Evolutionary conservation across 2,329 filamentous ascomycete species (phyloP), one percentile per base, ranked within the genome.

Genomic region (Penicillium oxalicum): DNA sequence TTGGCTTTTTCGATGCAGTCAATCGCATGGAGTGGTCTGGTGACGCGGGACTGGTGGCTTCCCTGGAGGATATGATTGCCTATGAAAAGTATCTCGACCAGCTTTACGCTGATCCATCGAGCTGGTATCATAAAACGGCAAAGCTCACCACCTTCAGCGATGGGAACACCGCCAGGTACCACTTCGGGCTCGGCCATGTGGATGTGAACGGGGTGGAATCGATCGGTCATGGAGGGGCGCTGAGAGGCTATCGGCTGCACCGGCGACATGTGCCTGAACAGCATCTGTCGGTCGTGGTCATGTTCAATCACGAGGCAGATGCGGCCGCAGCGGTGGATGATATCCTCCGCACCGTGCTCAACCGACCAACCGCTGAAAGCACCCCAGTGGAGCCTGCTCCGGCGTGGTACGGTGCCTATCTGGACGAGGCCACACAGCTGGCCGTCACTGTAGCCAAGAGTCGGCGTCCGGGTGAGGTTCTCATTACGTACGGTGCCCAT

Each of bases 1-100:
- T 51, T 7, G 73, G 73, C 0, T 74, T 64, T 44, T 52, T 63
- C 3, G 59, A 64, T 1, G 70, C 65, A 3, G 45, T 60, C 9
- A 75, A 75, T 45, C 61, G 62, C 0, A 74, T 75, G 41, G 70
- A 75, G 50, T 75, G 73, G 73, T 65, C 71, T 13, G 73, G 71
- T 3, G 73, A 75, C 58, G 73, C 73, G 5, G 73, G 73, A 6
- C 58, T 74, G 9, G 70, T 68, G 3, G 72, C 70, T 42, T 70
- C 71, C 5, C 64, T 75, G 2, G 56, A 60, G n/a, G 73, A 75
- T 52, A 74, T 75, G 73, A 64, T 74, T 43, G 69, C 69, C 0
- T 75, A 73, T 48, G 73, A 75, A 52, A 62, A 67, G 50, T 70
- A 66, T 52, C 53, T 75, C 11, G 62, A 74, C 44, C 52, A 48